phyloP scores from a whole-genome alignment of 495 filamentous ascomycete species.

The Jackrogersella multiformis region DNA sequence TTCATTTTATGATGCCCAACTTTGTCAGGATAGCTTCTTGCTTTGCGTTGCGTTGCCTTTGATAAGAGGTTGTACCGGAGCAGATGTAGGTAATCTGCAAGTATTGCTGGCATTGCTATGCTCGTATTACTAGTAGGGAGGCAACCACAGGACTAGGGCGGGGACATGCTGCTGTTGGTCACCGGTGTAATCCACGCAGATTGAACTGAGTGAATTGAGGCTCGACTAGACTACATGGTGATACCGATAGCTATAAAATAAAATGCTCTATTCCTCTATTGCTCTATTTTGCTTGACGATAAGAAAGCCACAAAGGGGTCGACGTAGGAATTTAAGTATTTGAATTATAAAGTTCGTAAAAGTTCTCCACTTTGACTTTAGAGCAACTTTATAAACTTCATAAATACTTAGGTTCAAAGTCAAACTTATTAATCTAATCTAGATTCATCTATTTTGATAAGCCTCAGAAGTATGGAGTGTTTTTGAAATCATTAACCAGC shows the following conservation, averaged over 20 bases:
- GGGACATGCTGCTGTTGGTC: neutral
- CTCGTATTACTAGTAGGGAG: no score
- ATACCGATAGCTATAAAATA: conserved; percentile 10
- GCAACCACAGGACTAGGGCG: no score
- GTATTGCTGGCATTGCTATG: conserved; percentile 25
- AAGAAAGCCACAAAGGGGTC: neutral
- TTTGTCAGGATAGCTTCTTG: conserved; percentile 38
- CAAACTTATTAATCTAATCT: neutral
- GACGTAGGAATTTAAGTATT: neutral
- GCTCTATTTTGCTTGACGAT: conserved; percentile 1
- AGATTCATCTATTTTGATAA: neutral
- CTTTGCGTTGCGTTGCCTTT: conserved; percentile 18
- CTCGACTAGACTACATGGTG: neutral
- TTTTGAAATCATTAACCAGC: no score
- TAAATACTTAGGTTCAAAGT: no score
- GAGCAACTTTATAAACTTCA: neutral
- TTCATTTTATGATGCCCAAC: conserved; percentile 19
- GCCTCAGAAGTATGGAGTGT: neutral
- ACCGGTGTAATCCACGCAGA: conserved; percentile 27
- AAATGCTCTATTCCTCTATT: no score
- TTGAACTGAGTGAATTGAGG: conserved; percentile 30
- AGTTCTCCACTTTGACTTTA: conserved; percentile 28
- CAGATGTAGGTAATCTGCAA: conserved; percentile 8
- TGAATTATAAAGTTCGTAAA: neutral
- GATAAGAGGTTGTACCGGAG: conserved; percentile 7